Evolutionary conservation across 2,329 filamentous ascomycete species (phyloP), one percentile per base, ranked within the genome.

Genomic region (Botrytis elliptica): DNA sequence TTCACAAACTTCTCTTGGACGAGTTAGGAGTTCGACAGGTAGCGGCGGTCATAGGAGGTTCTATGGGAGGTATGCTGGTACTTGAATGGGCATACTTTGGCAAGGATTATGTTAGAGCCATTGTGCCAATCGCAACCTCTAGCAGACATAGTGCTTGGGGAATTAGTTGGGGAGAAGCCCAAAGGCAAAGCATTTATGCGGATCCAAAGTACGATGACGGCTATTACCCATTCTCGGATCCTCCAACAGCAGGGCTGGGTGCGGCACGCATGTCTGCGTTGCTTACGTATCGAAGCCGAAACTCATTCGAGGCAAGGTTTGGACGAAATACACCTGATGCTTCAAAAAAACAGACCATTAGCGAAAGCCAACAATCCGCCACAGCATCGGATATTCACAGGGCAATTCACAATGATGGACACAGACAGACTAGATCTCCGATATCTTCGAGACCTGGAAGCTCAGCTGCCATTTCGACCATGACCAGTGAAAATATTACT

Each of bases 131-230:
- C 78, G 93, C 93, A 36, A 96, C 93, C 9, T 95, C 93, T 12
- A 93, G 92, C 78, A 87, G 91, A 60, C 94, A 96, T 82, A 95
- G 93, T 79, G 93, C 93, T 8, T 97, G 93, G 93, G 92, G 93
- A 38, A 97, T 96, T 79, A 95, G 92, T 83, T 97, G 93, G 93
- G 93, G 93, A 60, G 93, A 96, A 82, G 93, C 93, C 5, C 93
- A 97, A 82, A 88, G 93, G 70, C 93, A 96, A 84, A 95, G 92
- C 86, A 98, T 99, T 82, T 99, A 98, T 84, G 95, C 94, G 57
- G 96, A 99, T 81, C 96, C 96, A 46, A 98, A 98, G 85, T 99
- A 99, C 82, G 94, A 98, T 75, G 95, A 98, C 80, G 96, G 96
- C 63, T 98, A 98, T 84, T 99, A 98, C 81, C 80, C 90, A 1